A percentile compares a stretch with the other conserved stretches of the same genome.
Conservation (phyloP, 495 filamentous ascomycete genomes). For the Podospora comata region DNA sequence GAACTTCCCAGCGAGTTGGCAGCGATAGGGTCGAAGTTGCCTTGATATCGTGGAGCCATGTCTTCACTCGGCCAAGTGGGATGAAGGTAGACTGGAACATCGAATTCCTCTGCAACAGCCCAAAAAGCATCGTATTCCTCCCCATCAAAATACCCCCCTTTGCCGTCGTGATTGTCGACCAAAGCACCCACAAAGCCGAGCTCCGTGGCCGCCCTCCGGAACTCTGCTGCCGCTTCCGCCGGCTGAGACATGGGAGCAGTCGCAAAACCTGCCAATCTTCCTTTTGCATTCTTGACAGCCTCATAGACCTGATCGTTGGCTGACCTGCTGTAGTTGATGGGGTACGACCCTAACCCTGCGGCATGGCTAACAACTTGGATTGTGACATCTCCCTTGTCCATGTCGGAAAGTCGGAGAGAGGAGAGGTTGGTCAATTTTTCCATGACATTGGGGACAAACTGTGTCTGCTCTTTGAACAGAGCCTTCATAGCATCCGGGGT, state of each 20-base stretch:
- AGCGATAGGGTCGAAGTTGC: slow-evolving; percentile 35
- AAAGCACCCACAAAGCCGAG: slow-evolving; percentile 56
- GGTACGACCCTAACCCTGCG: slow-evolving; percentile 36
- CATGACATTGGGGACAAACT: slow-evolving; percentile 25
- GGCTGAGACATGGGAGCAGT: slow-evolving; percentile 50
- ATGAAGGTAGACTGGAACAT: slow-evolving; percentile 60
- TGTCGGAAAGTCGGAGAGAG: slow-evolving; percentile 46
- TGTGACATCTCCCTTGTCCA: slow-evolving; percentile 50
- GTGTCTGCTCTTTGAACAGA: slow-evolving; percentile 33
- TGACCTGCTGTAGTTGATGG: slow-evolving; percentile 33
- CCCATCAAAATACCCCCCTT: slow-evolving; percentile 49
- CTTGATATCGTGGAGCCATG: slow-evolving; percentile 36
- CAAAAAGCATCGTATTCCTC: slow-evolving; percentile 47
- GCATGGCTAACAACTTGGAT: slow-evolving; percentile 58
- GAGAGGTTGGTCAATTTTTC: slow-evolving; percentile 40
- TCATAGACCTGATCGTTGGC: slow-evolving; percentile 55
- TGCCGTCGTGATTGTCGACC: slow-evolving; percentile 49
- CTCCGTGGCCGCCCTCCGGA: slow-evolving; percentile 45
- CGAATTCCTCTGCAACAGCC: slow-evolving; percentile 46
- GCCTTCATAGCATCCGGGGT: slow-evolving; percentile 23
- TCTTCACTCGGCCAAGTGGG: slow-evolving; percentile 44
- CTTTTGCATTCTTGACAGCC: slow-evolving; percentile 31
- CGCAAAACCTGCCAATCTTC: slow-evolving; percentile 51
- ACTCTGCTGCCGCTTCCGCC: slow-evolving; percentile 44
- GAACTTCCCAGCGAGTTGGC: slow-evolving; percentile 37